These are phyloP conservation scores for Quercus bicolor DNA, from an alignment of 306 rosid species.

Conservation along the genomic window DNA sequence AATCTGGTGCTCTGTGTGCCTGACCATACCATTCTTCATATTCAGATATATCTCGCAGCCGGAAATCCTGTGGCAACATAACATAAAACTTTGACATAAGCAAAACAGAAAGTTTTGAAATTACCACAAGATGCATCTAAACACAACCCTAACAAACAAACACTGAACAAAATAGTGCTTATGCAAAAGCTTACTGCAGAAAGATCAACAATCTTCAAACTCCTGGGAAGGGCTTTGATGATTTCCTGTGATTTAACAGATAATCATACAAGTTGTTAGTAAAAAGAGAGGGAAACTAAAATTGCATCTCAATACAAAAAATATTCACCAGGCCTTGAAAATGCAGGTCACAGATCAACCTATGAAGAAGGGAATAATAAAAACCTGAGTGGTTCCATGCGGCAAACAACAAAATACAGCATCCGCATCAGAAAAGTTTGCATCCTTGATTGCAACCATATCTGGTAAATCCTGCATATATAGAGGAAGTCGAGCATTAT, in stretches of 20 bases:
- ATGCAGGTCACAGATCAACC: constrained; percentile 1
- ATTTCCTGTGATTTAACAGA: constrained; percentile 57
- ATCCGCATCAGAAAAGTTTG: constrained; percentile 71
- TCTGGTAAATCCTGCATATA: constrained; percentile 69
- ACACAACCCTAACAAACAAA: not conserved
- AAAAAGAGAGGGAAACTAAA: constrained; percentile 19
- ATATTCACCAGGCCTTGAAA: not conserved
- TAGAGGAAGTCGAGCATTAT: constrained; percentile 10
- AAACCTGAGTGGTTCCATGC: constrained; percentile 93
- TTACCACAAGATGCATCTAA: not conserved
- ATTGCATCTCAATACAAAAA: not conserved
- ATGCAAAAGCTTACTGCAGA: constrained; percentile 71
- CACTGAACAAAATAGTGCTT: not conserved
- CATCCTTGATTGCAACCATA: constrained; percentile 85
- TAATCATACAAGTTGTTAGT: not conserved
- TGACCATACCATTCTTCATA: constrained; percentile 97
- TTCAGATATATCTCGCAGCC: constrained; percentile 73
- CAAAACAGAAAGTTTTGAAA: not conserved
- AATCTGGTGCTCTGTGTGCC: constrained; percentile 73
- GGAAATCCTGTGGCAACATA: constrained; percentile 68
- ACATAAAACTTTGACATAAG: constrained; percentile 13
- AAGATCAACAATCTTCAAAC: constrained; percentile 95
- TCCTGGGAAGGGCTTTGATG: constrained; percentile 74
- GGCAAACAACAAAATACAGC: constrained; percentile 97
- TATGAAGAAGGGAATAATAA: constrained; percentile 7